Percentiles rank a stretch among this genome's conserved stretches.
Conservation (phyloP, 176 grass and related monocot species). For the Juncus inflexus region DNA sequence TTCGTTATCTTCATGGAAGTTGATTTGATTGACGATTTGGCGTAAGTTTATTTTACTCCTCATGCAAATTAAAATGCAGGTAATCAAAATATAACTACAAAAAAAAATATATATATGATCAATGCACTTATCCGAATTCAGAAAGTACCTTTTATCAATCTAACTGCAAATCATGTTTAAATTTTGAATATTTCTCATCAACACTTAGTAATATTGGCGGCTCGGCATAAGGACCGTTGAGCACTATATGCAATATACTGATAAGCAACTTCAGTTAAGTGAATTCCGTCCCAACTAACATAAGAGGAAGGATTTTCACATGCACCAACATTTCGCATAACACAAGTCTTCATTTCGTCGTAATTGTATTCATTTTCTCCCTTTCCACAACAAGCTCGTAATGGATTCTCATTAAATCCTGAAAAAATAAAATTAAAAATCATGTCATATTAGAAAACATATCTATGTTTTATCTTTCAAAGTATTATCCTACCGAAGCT, state of each 20-base stretch:
- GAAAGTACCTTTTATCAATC: too few species aligned
- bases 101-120: too few species aligned
- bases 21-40: too few species aligned
- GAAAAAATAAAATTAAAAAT: not conserved
- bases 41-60: too few species aligned
- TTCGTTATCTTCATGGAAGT: too few species aligned
- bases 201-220: slow-evolving; percentile 10
- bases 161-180: too few species aligned
- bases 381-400: slow-evolving; percentile 13
- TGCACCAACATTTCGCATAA: not conserved
- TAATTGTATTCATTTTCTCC: slow-evolving; percentile 18
- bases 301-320: not conserved
- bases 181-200: too few species aligned
- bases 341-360: not conserved
- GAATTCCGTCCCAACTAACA: slow-evolving; percentile 25
- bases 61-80: too few species aligned
- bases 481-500: slow-evolving; percentile 34
- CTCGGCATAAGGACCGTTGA: slow-evolving; percentile 14
- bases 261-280: slow-evolving; percentile 19
- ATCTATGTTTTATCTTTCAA: not conserved
- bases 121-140: too few species aligned
- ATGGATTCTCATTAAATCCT: slow-evolving; percentile 15
- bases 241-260: slow-evolving; percentile 10
- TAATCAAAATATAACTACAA: too few species aligned
- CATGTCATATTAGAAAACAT: not conserved